Evolutionary conservation across 345 rosid species (phyloP), one percentile per base, ranked within the genome.

Genomic region (Populus alba): DNA sequence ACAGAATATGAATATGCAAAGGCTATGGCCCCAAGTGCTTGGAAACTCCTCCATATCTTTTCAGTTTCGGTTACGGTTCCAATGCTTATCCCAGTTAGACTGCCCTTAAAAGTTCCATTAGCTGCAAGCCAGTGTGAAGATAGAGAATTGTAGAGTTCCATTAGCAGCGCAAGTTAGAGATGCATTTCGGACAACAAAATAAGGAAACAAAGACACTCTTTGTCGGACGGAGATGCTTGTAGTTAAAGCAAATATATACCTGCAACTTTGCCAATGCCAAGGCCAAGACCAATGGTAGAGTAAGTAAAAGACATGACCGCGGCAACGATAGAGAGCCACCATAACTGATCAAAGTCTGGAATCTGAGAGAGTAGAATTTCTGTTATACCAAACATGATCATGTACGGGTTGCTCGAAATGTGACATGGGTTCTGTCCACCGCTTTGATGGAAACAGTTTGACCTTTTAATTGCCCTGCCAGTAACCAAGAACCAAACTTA

Each of bases 261-360:
- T 62, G 77, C 77, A 61, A 63, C 68, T 74, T 74, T 74, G 35
- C 69, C 77, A 41, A 74, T 74, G 13, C 77, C 77, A 25, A 74
- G 69, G 37, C 69, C 77, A n/a, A 74, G 77, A 23, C 77, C 77
- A 74, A 74, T 74, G 43, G 47, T 31, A 59, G 77, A 57, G 77
- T 74, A 74, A 62, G 69, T 74, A 51, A 74, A 33, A 41, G 77
- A 74, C 77, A 74, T 74, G 77, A 74, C 45, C 6, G 77, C 69
- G 17, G 77, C 77, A 59, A 74, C 77, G 25, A 61, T 74, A 23
- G 77, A 74, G 51, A 74, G 77, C 77, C 77, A 74, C 77, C 77
- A 74, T 41, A 74, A 7, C 51, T 74, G 68, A 74, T 74, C 49
- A 11, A 74, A 49, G 77, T 74, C 77, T n/a, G 77, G 77, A 39